Evolutionary conservation across 2,329 filamentous ascomycete genomes (phyloP).

Genomic region (Tolypocladium album): DNA sequence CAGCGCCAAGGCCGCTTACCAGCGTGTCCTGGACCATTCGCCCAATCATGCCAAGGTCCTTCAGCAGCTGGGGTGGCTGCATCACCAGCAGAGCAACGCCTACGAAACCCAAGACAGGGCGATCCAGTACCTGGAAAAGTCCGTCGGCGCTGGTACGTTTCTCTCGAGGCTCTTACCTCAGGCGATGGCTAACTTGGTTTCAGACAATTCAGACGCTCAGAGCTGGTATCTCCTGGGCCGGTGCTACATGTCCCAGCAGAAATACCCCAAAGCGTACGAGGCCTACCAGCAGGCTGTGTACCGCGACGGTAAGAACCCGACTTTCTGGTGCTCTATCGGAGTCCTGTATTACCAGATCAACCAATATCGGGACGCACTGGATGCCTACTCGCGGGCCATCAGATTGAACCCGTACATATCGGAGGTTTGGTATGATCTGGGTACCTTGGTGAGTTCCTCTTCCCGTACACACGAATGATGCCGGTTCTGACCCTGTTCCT

Average conservation of each 20-base stretch:
- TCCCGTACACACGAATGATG: neutral
- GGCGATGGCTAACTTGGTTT: slow-evolving; percentile 13
- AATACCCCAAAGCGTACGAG: slow-evolving; percentile 97
- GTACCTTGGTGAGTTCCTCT: slow-evolving; percentile 67
- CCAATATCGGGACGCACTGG: slow-evolving; percentile 93
- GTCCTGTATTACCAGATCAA: slow-evolving; percentile 99
- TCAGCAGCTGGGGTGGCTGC: slow-evolving; percentile 94
- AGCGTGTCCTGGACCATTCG: slow-evolving; percentile 85
- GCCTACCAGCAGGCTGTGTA: slow-evolving; percentile 98
- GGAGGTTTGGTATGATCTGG: slow-evolving; percentile 97
- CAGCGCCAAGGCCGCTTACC: slow-evolving; percentile 82
- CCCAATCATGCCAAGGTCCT: slow-evolving; percentile 96
- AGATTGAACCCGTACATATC: slow-evolving; percentile 96
- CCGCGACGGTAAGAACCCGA: slow-evolving; percentile 92
- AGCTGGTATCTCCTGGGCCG: slow-evolving; percentile 97
- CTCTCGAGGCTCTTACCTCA: too few species aligned
- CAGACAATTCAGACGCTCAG: slow-evolving; percentile 89
- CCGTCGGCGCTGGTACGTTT: slow-evolving; percentile 78
- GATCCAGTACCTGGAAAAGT: slow-evolving; percentile 95
- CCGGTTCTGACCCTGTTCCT: slow-evolving; percentile 17
- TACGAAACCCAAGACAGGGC: slow-evolving; percentile 91
- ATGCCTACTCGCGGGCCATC: slow-evolving; percentile 95
- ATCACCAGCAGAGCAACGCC: slow-evolving; percentile 88
- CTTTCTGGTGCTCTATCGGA: slow-evolving; percentile 99
- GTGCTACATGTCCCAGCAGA: slow-evolving; percentile 99